Percentiles rank a stretch among this genome's conserved stretches.
These are phyloP conservation scores for Candida loeiensis DNA, from an alignment of 805 yeast species.

Conservation along the genomic window DNA sequence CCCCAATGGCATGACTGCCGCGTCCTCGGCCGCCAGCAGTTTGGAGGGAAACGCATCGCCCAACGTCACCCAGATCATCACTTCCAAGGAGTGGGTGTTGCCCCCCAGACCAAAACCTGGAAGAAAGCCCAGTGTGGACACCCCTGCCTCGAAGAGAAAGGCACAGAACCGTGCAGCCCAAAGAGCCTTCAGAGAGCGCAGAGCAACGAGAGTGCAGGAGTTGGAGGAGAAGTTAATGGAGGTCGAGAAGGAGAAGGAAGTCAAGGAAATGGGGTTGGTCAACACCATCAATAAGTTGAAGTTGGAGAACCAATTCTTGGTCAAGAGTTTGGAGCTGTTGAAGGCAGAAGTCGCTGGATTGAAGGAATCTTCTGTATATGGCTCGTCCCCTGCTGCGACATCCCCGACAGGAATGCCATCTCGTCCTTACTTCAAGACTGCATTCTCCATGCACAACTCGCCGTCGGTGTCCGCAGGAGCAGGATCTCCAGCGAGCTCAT, in stretches of 20 bases:
- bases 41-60: constrained; percentile 4
- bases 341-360: constrained; percentile 28
- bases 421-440: constrained; percentile 9
- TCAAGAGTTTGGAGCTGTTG: constrained; percentile 42
- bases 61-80: constrained; percentile 46
- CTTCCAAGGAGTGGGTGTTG: constrained; percentile 56
- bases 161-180: constrained; percentile 96
- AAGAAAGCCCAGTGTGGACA: constrained; percentile 61
- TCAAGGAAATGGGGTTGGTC: constrained; percentile 51
- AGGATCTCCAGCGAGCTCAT: constrained; percentile 15
- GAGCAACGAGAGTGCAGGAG: constrained; percentile 79
- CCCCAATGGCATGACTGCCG: constrained; percentile 2
- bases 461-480: constrained; percentile 27
- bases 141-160: constrained; percentile 81
- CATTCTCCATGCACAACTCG: constrained; percentile 9
- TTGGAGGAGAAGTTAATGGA: constrained; percentile 66
- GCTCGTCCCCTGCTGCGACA: background rate
- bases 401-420: constrained; percentile 2
- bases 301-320: constrained; percentile 42
- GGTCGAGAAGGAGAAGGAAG: constrained; percentile 63
- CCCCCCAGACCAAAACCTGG: constrained; percentile 66
- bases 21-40: constrained; percentile 1
- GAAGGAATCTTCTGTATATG: constrained; percentile 11
- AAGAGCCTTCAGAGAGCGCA: constrained; percentile 81
- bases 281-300: constrained; percentile 49